Conservation (phyloP, 805 yeast genomes). For the Suhomyces faveliae region DNA sequence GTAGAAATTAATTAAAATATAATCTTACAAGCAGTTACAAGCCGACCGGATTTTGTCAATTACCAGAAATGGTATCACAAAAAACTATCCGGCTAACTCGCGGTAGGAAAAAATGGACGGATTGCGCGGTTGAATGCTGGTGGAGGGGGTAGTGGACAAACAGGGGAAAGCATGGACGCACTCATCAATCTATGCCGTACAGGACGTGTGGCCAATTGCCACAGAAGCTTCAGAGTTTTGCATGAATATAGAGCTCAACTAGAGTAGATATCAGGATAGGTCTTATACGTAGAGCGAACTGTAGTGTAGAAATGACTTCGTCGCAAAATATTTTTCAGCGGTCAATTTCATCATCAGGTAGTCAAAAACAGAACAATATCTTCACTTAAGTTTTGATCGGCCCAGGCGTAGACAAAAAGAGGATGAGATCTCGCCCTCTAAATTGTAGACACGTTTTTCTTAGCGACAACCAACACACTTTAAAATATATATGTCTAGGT, state of each 20-base stretch:
- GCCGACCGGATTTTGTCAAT: background rate
- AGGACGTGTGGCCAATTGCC: background rate
- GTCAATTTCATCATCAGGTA: constrained; percentile 4
- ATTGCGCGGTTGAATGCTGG: constrained; percentile 3
- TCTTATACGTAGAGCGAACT: background rate
- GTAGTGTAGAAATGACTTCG: background rate
- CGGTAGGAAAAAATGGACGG: background rate
- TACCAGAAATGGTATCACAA: background rate
- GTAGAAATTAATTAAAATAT: too few species aligned
- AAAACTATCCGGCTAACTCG: background rate
- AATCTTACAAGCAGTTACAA: background rate
- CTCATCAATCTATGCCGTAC: background rate
- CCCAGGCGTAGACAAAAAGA: constrained; percentile 3
- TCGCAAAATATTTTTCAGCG: constrained; percentile 1
- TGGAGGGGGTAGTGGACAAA: constrained; percentile 3
- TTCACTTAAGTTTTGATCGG: constrained; percentile 7
- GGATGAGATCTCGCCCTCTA: constrained; percentile 4
- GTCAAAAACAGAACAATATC: constrained; percentile 5
- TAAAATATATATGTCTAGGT: background rate
- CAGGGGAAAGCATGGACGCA: background rate
- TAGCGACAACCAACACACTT: background rate
- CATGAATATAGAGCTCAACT: background rate
- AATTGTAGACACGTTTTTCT: constrained; percentile 7
- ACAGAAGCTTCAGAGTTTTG: background rate
- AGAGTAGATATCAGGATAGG: background rate